Conservation (phyloP, 108 stramenopile species). For the Cyclotella choctawhatcheeana region DNA sequence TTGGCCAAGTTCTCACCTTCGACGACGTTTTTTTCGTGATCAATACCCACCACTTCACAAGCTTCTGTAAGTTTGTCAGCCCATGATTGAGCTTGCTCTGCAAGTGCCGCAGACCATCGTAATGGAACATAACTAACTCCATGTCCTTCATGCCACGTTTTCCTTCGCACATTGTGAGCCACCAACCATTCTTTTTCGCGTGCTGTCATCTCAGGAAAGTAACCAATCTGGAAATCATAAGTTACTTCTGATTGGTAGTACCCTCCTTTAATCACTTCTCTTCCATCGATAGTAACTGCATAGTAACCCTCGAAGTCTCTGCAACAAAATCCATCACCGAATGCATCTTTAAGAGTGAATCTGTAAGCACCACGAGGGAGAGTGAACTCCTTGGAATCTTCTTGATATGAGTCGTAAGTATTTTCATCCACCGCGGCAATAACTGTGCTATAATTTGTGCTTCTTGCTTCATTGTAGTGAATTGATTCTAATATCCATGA, state of each 20-base stretch:
- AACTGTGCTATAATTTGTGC: constrained; percentile 7
- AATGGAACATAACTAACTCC: constrained; percentile 33
- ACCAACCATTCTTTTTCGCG: constrained; percentile 35
- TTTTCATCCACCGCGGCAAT: constrained; percentile 29
- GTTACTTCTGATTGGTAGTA: constrained; percentile 13
- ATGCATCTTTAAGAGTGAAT: constrained; percentile 35
- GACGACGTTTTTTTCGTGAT: constrained; percentile 20
- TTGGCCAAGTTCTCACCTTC: constrained; percentile 41
- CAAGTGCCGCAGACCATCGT: constrained; percentile 35
- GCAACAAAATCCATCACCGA: constrained; percentile 42
- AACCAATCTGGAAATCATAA: constrained; percentile 33
- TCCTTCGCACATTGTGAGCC: constrained; percentile 36
- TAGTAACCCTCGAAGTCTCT: constrained; percentile 23
- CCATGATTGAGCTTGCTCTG: constrained; percentile 26
- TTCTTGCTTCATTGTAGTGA: background rate
- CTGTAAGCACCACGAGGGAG: constrained; percentile 23
- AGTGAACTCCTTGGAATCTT: constrained; percentile 16
- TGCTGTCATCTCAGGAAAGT: constrained; percentile 33
- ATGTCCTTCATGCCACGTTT: constrained; percentile 36
- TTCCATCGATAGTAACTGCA: constrained; percentile 20
- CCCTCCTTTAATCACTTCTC: constrained; percentile 25
- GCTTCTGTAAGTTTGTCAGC: constrained; percentile 20
- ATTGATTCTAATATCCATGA: constrained; percentile 24
- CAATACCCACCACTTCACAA: constrained; percentile 23
- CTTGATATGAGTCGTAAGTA: constrained; percentile 20